phyloP scores from a whole-genome alignment of 2,329 filamentous ascomycete species.

The Ampelomyces quisqualis region DNA sequence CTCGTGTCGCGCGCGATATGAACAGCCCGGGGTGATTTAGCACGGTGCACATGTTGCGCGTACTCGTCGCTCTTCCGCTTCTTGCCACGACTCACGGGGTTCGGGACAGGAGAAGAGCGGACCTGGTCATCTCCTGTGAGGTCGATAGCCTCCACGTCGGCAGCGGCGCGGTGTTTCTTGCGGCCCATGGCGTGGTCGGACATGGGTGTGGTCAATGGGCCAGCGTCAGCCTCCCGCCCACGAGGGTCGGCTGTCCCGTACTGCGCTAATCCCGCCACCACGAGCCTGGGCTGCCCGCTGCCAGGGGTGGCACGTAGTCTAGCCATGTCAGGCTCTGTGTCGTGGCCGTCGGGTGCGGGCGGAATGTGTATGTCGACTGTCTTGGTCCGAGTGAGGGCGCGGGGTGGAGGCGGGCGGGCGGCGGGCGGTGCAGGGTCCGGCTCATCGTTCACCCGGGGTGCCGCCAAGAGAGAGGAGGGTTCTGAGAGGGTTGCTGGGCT shows the following conservation, averaged over 20 bases:
- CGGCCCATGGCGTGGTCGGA: slow-evolving; percentile 4
- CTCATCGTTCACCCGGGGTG: slow-evolving; percentile 23
- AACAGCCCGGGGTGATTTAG: slow-evolving; percentile 20
- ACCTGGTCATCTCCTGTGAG: slow-evolving; percentile 34
- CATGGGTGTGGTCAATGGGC: slow-evolving; percentile 6
- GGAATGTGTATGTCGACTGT: slow-evolving; percentile 31
- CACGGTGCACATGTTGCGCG: slow-evolving; percentile 26
- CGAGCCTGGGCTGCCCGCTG: slow-evolving; percentile 43
- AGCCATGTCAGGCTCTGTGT: slow-evolving; percentile 48
- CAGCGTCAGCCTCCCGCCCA: slow-evolving; percentile 4
- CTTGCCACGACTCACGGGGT: slow-evolving; percentile 26
- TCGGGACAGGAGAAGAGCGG: slow-evolving; percentile 20
- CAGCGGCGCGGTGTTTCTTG: slow-evolving; percentile 12
- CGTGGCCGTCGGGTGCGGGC: slow-evolving; percentile 8
- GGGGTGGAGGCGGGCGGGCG: slow-evolving; percentile 20
- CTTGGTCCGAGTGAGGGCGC: slow-evolving; percentile 21
- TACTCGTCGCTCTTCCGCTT: slow-evolving; percentile 53
- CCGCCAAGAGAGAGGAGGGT: slow-evolving; percentile 11
- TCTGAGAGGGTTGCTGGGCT: slow-evolving; percentile 26
- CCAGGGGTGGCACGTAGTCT: slow-evolving; percentile 47
- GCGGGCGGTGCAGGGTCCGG: slow-evolving; percentile 12
- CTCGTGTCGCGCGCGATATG: slow-evolving; percentile 13
- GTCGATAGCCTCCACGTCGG: slow-evolving; percentile 41
- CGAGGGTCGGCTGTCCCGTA: slow-evolving; percentile 13
- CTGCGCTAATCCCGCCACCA: slow-evolving; percentile 30